Evolutionary conservation across 2,329 filamentous ascomycete genomes (phyloP), one percentile per base, ranked within the genome.

Genomic region (Graphilbum fragrans): DNA sequence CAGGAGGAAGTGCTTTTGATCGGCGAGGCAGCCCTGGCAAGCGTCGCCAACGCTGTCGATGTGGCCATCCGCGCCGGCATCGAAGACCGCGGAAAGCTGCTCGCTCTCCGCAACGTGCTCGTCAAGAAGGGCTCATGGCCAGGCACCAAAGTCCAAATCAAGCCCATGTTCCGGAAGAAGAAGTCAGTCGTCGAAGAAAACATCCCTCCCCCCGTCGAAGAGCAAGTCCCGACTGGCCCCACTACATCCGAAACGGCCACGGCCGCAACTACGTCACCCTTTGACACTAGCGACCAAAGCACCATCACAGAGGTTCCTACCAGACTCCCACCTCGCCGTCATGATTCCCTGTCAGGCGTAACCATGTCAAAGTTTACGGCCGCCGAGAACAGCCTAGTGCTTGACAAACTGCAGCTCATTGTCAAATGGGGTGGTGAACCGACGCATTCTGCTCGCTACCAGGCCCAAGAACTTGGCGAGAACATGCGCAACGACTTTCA

Each of bases 401-500:
- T 98, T 2, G 93, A 98, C 58, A 98, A 98, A 60, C 67, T 98
- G 27, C 92, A 98, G 58, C 74, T 98, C 32, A 93, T 98, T 51
- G 92, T 98, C 61, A 98, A 98, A 57, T 98, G 92, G 93, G 92
- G 92, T 50, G 92, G 92, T 33, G 92, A 98, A 58, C 92, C 93
- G 12, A 98, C 92, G 0, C 93, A 98, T 60, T 94, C 92, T 22
- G 93, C 92, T 25, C 77, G 92, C 39, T 96, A 98, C 57, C 92
- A 98, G 60, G 80, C 92, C 1, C 87, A 94, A 52, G 93, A 98
- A 55, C 75, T 98, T 10, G 92, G 90, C 17, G 79, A 93, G 52
- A 95, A 88, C 55, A 94, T 96, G 83, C 78, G 92, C 21, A 94
- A 94, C 57, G 92, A 98, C 58, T 69, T 96, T 46, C 77, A 92